phyloP scores from a whole-genome alignment of 345 rosid species.

The Theobroma cacao region DNA sequence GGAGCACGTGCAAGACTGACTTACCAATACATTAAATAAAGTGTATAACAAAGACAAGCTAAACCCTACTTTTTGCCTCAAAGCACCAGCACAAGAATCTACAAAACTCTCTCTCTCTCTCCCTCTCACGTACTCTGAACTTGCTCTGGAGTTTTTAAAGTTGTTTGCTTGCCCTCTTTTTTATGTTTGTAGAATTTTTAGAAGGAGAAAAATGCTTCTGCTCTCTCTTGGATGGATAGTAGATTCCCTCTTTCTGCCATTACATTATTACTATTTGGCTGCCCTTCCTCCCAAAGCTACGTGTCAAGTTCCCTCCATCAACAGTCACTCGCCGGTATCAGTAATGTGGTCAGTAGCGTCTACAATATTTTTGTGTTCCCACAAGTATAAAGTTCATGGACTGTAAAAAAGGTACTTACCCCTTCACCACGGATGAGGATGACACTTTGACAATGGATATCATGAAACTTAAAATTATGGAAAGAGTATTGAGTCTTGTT shows the following conservation, averaged over 20 bases:
- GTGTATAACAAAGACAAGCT: conserved; percentile 16
- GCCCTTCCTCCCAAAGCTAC: not conserved
- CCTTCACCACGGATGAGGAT: too few species aligned
- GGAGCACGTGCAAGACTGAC: conserved; percentile 69
- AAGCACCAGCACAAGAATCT: conserved; percentile 13
- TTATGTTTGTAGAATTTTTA: not conserved
- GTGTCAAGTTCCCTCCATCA: not conserved
- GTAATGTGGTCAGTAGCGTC: not conserved
- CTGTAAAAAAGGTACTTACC: not conserved
- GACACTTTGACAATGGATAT: too few species aligned
- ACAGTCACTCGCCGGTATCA: not conserved
- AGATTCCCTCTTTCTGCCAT: not conserved
- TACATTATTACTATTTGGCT: not conserved
- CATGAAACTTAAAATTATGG: not conserved
- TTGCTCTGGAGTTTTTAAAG: not conserved
- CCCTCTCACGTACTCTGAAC: not conserved
- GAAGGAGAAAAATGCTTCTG: not conserved
- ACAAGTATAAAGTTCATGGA: not conserved
- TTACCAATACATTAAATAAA: conserved; percentile 15
- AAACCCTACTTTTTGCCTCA: conserved; percentile 17
- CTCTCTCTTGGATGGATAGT: not conserved
- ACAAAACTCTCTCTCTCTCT: not conserved
- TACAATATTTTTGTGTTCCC: not conserved
- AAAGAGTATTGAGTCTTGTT: not conserved
- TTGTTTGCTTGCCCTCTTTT: not conserved